Percentiles rank a stretch among this genome's conserved stretches.
These are phyloP conservation scores for Paramecium tetraurelia DNA, from an alignment of 73 alveolate genomes.

Conservation along the genomic window DNA sequence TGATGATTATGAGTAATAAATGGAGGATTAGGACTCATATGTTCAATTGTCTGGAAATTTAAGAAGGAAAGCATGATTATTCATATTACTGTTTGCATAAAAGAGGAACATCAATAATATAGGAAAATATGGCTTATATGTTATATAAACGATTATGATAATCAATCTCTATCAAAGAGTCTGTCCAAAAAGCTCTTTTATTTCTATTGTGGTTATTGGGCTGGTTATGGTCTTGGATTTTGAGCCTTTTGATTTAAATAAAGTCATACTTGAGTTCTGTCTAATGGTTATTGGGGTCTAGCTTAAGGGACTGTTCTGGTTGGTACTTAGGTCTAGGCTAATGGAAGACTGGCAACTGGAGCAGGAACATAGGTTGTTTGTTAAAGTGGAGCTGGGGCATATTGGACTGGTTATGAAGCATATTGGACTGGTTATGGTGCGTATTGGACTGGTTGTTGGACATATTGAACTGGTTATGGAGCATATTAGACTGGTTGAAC, in stretches of 20 bases:
- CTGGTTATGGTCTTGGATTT: conserved; percentile 6
- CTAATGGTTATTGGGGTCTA: conserved; percentile 27
- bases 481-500: conserved; percentile 29
- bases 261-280: not conserved
- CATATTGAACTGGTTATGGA: not conserved
- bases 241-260: not conserved
- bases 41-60: not conserved
- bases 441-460: not conserved
- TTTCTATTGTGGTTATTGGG: not conserved
- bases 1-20: not conserved
- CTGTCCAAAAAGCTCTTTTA: conserved; percentile 37
- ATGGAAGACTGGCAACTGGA: not conserved
- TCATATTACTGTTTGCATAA: not conserved
- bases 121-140: not conserved
- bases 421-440: not conserved
- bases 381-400: conserved; percentile 12
- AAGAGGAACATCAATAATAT: not conserved
- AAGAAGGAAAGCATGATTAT: not conserved
- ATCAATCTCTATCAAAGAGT: conserved; percentile 43
- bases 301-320: not conserved
- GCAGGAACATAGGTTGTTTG: not conserved
- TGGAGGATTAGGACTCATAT: not conserved
- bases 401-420: not conserved
- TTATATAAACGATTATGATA: not conserved
- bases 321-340: not conserved